Evolutionary conservation across 257 asterid genomes (phyloP).

Genomic region (Schizonepeta tenuifolia): DNA sequence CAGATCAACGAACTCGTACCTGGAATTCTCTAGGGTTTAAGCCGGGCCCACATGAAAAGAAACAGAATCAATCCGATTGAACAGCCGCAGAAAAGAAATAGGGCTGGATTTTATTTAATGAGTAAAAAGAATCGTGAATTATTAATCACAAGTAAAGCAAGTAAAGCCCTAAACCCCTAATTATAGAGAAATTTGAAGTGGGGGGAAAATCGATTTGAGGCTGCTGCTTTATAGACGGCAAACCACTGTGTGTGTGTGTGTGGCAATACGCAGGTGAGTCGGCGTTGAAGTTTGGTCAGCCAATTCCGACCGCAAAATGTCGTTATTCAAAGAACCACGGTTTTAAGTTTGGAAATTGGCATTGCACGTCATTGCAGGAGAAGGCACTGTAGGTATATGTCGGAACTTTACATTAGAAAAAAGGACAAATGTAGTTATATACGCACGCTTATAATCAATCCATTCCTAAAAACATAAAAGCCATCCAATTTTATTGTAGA

Average conservation of each 20-base stretch:
- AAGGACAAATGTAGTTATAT: too few relatives aligned
- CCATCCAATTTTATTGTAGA: too few relatives aligned
- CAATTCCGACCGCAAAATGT: constrained; percentile 25
- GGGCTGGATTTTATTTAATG: constrained; percentile 1
- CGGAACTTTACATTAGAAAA: too few relatives aligned
- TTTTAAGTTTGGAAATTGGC: neutral
- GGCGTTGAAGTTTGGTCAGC: constrained; percentile 22
- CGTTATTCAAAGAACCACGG: constrained; percentile 15
- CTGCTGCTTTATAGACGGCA: constrained; percentile 39
- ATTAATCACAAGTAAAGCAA: too few relatives aligned
- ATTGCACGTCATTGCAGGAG: constrained; percentile 10
- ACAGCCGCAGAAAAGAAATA: constrained; percentile 24
- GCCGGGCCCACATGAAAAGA: neutral
- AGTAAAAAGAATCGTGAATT: neutral
- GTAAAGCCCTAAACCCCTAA: constrained; percentile 26
- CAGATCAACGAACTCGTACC: constrained; percentile 28
- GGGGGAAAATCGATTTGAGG: constrained; percentile 25
- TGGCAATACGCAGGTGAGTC: constrained; percentile 8
- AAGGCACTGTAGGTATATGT: too few relatives aligned
- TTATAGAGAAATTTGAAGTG: constrained; percentile 10
- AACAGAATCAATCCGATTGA: constrained; percentile 6
- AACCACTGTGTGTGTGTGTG: neutral
- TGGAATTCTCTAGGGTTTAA: constrained; percentile 38
- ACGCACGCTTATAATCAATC: too few relatives aligned
- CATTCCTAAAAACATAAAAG: too few relatives aligned